These are phyloP conservation scores for Adansonia grandidieri DNA, from an alignment of 441 rosid species.

Conservation along the genomic window DNA sequence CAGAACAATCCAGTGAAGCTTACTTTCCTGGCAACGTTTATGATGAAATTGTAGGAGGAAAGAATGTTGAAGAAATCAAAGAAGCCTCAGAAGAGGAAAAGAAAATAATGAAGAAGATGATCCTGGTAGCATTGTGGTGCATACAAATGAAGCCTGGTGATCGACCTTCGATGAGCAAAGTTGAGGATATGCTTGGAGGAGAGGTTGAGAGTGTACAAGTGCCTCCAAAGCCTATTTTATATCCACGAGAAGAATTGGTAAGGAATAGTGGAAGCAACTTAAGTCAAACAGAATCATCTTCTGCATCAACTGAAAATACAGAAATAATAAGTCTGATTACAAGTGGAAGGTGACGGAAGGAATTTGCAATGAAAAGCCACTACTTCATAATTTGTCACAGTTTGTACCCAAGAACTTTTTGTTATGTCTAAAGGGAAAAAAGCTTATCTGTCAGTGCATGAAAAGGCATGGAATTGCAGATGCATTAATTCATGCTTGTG, in stretches of 20 bases:
- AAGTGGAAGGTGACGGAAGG: not conserved
- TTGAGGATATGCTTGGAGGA: constrained; percentile 31
- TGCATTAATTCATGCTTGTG: too few relatives aligned
- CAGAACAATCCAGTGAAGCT: constrained; percentile 17
- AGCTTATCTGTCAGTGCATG: too few relatives aligned
- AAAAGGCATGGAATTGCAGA: too few relatives aligned
- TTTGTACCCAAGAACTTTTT: not conserved
- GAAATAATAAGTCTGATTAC: not conserved
- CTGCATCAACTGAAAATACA: not conserved
- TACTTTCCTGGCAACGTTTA: constrained; percentile 35
- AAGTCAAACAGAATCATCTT: not conserved
- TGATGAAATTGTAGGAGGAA: constrained; percentile 8
- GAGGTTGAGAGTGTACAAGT: constrained; percentile 21
- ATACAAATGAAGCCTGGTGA: constrained; percentile 30
- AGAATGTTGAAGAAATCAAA: not conserved
- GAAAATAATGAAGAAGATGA: constrained; percentile 24
- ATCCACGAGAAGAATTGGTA: not conserved
- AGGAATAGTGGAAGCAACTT: not conserved
- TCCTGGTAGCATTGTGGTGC: constrained; percentile 34
- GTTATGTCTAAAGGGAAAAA: not conserved
- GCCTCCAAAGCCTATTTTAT: constrained; percentile 27
- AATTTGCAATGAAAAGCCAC: not conserved
- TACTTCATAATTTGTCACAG: not conserved
- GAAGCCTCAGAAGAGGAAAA: constrained; percentile 15
- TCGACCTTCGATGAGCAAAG: constrained; percentile 34